These are phyloP conservation scores for Cutaneotrichosporon dermatis DNA, from an alignment of 1,284 basidiomycete species.

Conservation along the genomic window DNA sequence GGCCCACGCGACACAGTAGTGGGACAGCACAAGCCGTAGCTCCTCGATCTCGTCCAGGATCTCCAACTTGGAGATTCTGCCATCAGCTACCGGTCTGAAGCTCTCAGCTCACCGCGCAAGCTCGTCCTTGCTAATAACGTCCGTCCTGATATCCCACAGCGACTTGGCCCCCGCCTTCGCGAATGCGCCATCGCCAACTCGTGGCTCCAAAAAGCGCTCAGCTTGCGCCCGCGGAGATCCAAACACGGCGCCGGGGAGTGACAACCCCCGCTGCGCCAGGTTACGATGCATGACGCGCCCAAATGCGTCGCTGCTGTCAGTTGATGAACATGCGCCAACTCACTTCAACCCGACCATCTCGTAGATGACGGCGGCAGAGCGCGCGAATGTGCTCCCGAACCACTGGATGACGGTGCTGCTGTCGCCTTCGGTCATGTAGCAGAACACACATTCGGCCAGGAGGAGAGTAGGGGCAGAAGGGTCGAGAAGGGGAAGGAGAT, in stretches of 20 bases:
- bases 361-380: slow-evolving; percentile 59
- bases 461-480: slow-evolving; percentile 68
- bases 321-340: slow-evolving; percentile 10
- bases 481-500: slow-evolving; percentile 55
- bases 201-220: slow-evolving; percentile 55
- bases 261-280: slow-evolving; percentile 69
- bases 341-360: slow-evolving; percentile 79
- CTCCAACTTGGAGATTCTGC: slow-evolving; percentile 70
- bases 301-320: slow-evolving; percentile 60
- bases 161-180: slow-evolving; percentile 57
- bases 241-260: slow-evolving; percentile 70
- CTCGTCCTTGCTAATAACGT: slow-evolving; percentile 58
- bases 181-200: slow-evolving; percentile 51
- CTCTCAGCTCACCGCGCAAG: slow-evolving; percentile 56
- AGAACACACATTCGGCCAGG: slow-evolving; percentile 85
- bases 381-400: slow-evolving; percentile 61
- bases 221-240: slow-evolving; percentile 58
- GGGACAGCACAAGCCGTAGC: slow-evolving; percentile 74
- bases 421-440: slow-evolving; percentile 68
- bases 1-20: slow-evolving; percentile 83
- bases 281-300: slow-evolving; percentile 83
- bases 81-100: background rate
- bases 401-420: slow-evolving; percentile 64
- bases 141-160: slow-evolving; percentile 62
- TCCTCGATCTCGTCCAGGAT: slow-evolving; percentile 89